Evolutionary conservation across 495 filamentous ascomycete genomes (phyloP).

Genomic region (Paragyromitra xinjiangensis): DNA sequence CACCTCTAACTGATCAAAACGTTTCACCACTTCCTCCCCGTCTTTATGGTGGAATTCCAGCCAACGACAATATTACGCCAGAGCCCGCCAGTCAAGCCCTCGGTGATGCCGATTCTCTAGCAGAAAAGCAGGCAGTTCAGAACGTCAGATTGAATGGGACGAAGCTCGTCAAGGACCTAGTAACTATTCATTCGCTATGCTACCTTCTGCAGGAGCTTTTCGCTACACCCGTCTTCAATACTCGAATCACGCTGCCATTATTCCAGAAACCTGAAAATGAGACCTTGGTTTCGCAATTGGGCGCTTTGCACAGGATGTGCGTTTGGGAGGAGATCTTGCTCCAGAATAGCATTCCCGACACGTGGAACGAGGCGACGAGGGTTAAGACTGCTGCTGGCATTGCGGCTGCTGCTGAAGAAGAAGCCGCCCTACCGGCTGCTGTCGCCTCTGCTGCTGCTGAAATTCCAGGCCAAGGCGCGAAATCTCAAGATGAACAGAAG

Average conservation of each 20-base stretch:
- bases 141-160: slow-evolving; percentile 70
- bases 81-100: slow-evolving; percentile 44
- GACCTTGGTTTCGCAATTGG: slow-evolving; percentile 65
- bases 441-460: slow-evolving; percentile 40
- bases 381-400: slow-evolving; percentile 63
- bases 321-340: slow-evolving; percentile 84
- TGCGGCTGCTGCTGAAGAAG: slow-evolving; percentile 62
- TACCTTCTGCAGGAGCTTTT: slow-evolving; percentile 78
- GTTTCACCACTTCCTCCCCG: slow-evolving; percentile 30
- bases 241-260: slow-evolving; percentile 66
- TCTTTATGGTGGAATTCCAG: slow-evolving; percentile 47
- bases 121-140: slow-evolving; percentile 57
- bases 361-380: slow-evolving; percentile 72
- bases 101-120: slow-evolving; percentile 49
- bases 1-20: slow-evolving; percentile 65
- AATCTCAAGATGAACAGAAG: slow-evolving; percentile 56
- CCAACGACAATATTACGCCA: slow-evolving; percentile 50
- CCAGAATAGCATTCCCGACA: slow-evolving; percentile 70
- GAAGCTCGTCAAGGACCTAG: slow-evolving; percentile 75
- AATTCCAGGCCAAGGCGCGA: slow-evolving; percentile 32
- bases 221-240: slow-evolving; percentile 70
- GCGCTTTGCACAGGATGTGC: slow-evolving; percentile 77
- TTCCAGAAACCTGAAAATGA: slow-evolving; percentile 65
- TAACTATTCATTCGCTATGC: slow-evolving; percentile 75
- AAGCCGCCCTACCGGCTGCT: slow-evolving; percentile 51